Conservation (phyloP, 192 early-diverging fungal genomes). For the Obelidium mucronatum region DNA sequence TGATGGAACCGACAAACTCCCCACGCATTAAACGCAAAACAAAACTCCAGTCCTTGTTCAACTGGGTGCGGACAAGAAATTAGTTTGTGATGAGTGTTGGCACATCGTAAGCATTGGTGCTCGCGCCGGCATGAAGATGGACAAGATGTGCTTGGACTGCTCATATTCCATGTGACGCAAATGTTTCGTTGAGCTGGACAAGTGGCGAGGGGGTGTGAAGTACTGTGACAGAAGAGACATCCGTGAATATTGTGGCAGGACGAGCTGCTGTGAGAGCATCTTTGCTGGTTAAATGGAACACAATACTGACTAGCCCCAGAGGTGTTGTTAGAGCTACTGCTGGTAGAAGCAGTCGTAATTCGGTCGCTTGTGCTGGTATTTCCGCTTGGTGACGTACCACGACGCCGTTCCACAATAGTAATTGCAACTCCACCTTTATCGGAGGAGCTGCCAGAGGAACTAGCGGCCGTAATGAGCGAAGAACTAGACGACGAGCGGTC, state of each 20-base stretch:
- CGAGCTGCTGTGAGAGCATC: conserved; percentile 5
- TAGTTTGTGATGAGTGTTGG: conserved; percentile 19
- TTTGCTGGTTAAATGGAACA: not conserved
- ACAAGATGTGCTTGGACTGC: conserved; percentile 12
- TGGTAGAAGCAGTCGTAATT: not conserved
- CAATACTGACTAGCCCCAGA: not conserved
- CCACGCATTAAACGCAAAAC: conserved; percentile 44
- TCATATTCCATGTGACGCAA: conserved; percentile 41
- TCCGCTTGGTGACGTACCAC: not conserved
- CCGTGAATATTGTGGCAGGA: not conserved
- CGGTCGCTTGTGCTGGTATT: not conserved
- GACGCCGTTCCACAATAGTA: conserved; percentile 33
- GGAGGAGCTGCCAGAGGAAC: not conserved
- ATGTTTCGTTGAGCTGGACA: conserved; percentile 26
- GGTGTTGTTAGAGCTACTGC: not conserved
- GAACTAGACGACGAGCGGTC: not conserved
- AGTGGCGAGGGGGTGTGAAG: conserved; percentile 7
- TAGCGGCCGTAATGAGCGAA: not conserved
- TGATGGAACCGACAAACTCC: conserved; percentile 36
- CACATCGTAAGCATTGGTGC: conserved; percentile 27
- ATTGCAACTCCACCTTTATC: conserved; percentile 20
- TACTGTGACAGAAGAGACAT: not conserved
- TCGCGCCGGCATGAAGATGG: not conserved
- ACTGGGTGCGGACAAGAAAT: conserved; percentile 33
- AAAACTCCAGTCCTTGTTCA: conserved; percentile 33